Evolutionary conservation across 1,139 yeast genomes (phyloP), one percentile per base, ranked within the genome.

Genomic region (Zhuliangozyma blackwelliae): DNA sequence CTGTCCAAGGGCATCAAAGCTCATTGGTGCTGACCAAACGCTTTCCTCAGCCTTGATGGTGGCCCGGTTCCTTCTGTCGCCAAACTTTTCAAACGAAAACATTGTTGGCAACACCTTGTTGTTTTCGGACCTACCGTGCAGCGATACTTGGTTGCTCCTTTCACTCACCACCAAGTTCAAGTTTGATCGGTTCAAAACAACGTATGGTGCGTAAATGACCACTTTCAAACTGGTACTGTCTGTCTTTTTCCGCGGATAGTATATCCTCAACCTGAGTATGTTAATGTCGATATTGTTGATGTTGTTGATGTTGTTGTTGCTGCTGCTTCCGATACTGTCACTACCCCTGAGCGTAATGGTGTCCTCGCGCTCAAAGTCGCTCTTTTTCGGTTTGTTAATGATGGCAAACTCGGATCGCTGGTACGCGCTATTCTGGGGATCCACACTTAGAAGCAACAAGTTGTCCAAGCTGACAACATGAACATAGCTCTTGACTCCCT

Each of bases 1-100:
- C 48, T 88, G 94, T 0, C 98, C 98, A 41, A 92, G 75, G 2
- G 96, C 95, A 55, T 90, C 97, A 51, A 92, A 80, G 57, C 95
- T 83, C 32, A 88, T 66, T 1, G 89, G 87, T 0, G 67, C 59
- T 41, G 96, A 85, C 79, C 87, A 77, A n/a, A 68, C 67, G 0
- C 95, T 83, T 39, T 85, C 87, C 3, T 76, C 86, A 25, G 87
- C 68, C 43, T 75, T 73, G 10, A 90, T 51, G n/a, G 73, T 57
- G 0, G 94, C 95, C 41, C 95, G 69, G 48, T 83, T 83, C 32
- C 72, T 74, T 32, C 80, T 72, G 38, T 78, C 82, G 9, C 63
- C 65, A 32, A 69, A 75, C 25, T 65, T 67, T 19, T 79, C 83
- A 54, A 87, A 90, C 0, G 98, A 90, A 65, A 92, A 90, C 87